Evolutionary conservation across 108 stramenopile genomes (phyloP), one percentile per base, ranked within the genome.

Genomic region (Fistulifera solaris): DNA sequence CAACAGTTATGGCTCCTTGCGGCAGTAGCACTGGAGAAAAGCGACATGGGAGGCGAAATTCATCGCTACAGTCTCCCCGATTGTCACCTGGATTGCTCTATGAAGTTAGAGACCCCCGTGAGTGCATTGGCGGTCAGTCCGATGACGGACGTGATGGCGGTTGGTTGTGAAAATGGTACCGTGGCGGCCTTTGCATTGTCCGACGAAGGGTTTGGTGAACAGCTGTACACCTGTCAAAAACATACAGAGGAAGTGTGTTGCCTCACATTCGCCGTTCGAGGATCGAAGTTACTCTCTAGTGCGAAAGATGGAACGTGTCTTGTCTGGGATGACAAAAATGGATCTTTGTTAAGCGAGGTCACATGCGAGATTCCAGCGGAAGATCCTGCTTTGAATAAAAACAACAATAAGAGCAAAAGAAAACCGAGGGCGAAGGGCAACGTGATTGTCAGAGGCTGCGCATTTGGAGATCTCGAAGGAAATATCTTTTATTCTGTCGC

Each of bases 291-390:
- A 6, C 62, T 85, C 0, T 72, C 67, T 2, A 76, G 71, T 39
- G 82, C 80, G 54, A 93, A 93, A 70, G 90, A 93, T 67, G 90
- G 90, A 7, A 86, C 86, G 10, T 76, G 77, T 5, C 66, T 83
- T 19, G 64, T 93, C 6, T 93, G 85, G 76, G 53, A 69, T 25
- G 48, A 41, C 6, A 55, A 49, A 15, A 24, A 67, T 18, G 31
- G 31, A 3, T 35, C 31, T 35, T 58, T 59, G 40, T 26, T 76
- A 13, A 55, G 50, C 28, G 61, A 51, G 15, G 39, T 80, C 16
- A 61, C 45, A 16, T 80, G 79, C 55, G 51, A 47, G 39, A 58
- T 80, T 23, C 83, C 19, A 42, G 87, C 80, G 39, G 62, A 78
- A 24, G 31, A 35, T 8, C 31, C 31, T 35, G 31, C 31, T 6